Conservation (phyloP, 371 early-diverging fungal genomes). For the Circinella umbellata region DNA sequence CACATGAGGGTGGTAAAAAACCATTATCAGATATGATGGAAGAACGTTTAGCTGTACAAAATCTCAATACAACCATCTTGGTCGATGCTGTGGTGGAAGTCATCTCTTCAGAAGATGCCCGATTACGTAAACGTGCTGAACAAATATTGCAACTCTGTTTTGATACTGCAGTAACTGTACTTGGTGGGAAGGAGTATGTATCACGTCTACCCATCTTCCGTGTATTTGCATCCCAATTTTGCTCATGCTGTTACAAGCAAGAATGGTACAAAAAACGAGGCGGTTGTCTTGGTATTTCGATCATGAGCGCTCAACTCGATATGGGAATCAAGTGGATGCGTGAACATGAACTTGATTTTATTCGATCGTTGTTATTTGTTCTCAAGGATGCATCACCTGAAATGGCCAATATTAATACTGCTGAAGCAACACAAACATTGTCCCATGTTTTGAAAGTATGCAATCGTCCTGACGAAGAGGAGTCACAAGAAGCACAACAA, state of each 20-base stretch:
- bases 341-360: conserved; percentile 91
- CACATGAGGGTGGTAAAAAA: conserved; percentile 56
- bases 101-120: conserved; percentile 72
- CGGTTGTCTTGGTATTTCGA: conserved; percentile 89
- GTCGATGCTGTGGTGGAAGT: conserved; percentile 83
- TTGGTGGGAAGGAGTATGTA: conserved; percentile 66
- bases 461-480: conserved; percentile 72
- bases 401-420: conserved; percentile 75
- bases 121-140: conserved; percentile 72
- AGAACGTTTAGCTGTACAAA: conserved; percentile 45
- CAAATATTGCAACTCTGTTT: conserved; percentile 69
- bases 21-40: conserved; percentile 54
- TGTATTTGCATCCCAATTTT: conserved; percentile 77
- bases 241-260: conserved; percentile 85
- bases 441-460: conserved; percentile 83
- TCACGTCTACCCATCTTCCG: conserved; percentile 77
- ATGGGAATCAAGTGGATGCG: conserved; percentile 90
- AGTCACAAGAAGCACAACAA: conserved; percentile 58
- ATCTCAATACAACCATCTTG: conserved; percentile 66
- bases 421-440: conserved; percentile 79
- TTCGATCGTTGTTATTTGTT: conserved; percentile 89
- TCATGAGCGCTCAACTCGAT: conserved; percentile 81
- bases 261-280: conserved; percentile 88
- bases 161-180: conserved; percentile 60
- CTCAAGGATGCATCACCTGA: conserved; percentile 92